These are phyloP conservation scores for Rutidosis leptorrhynchoides DNA, from an alignment of 129 eudicot genomes.

Conservation along the genomic window DNA sequence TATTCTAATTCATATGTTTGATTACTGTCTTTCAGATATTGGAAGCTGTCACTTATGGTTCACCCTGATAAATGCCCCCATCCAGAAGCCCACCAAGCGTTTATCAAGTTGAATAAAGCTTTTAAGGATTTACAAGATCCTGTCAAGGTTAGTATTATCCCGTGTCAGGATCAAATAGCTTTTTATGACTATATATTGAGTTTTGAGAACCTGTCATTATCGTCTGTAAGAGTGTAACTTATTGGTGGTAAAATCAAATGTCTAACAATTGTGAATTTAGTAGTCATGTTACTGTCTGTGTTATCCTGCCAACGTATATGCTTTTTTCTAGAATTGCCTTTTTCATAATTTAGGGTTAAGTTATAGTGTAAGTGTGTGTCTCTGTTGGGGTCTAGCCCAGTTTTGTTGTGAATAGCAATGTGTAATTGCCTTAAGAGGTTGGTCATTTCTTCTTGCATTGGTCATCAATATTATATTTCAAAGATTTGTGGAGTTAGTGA, in stretches of 20 bases:
- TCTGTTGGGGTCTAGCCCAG: not conserved
- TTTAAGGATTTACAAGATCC: conserved; percentile 95
- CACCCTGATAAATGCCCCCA: conserved; percentile 98
- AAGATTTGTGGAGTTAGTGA: conserved; percentile 14
- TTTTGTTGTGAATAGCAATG: too few species aligned
- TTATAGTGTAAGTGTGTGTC: not conserved
- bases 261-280: not conserved
- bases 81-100: conserved; percentile 97
- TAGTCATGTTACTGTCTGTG: not conserved
- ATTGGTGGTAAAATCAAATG: not conserved
- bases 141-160: conserved; percentile 54
- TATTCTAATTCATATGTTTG: conserved; percentile 8
- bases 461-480: not conserved
- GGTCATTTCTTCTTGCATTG: too few species aligned
- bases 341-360: not conserved
- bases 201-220: not conserved
- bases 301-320: not conserved
- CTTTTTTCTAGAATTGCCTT: not conserved
- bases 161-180: not conserved
- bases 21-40: conserved; percentile 54
- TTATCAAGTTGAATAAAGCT: conserved; percentile 82
- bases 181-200: conserved; percentile 3
- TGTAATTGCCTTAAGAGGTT: too few species aligned
- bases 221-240: not conserved
- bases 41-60: conserved; percentile 98